phyloP scores from a whole-genome alignment of 768 basidiomycete species.

The Trichaptum fuscoviolaceum region DNA sequence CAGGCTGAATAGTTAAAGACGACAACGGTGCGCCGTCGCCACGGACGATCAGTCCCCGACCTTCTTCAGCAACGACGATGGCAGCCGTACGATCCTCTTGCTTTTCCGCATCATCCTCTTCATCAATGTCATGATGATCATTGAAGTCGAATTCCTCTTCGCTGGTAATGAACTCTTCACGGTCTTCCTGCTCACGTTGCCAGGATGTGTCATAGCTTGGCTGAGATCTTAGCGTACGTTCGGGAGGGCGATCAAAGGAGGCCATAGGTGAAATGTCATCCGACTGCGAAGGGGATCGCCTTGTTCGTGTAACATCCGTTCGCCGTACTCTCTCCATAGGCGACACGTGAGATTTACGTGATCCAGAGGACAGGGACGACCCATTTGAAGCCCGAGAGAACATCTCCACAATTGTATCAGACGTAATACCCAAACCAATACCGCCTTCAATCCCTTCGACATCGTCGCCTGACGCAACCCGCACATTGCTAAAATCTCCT shows the following conservation, averaged over 20 bases:
- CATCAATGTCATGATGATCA: conserved; percentile 34
- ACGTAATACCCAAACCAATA: conserved; percentile 53
- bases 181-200: conserved; percentile 61
- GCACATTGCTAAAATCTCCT: conserved; percentile 60
- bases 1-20: conserved; percentile 64
- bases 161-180: conserved; percentile 59
- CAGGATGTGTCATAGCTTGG: conserved; percentile 75
- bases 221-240: conserved; percentile 51
- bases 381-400: conserved; percentile 46
- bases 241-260: conserved; percentile 30
- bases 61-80: conserved; percentile 76
- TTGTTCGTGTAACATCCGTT: conserved; percentile 66
- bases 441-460: conserved; percentile 42
- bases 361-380: conserved; percentile 38
- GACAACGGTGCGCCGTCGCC: conserved; percentile 57
- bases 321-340: conserved; percentile 63
- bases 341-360: conserved; percentile 34
- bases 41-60: conserved; percentile 75
- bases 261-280: conserved; percentile 27
- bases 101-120: conserved; percentile 42
- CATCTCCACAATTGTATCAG: conserved; percentile 61
- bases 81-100: conserved; percentile 74
- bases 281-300: conserved; percentile 69
- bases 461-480: conserved; percentile 49
- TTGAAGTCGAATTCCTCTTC: conserved; percentile 45